phyloP scores from a whole-genome alignment of 192 early-diverging fungal species.

The Podochytrium sp. region DNA sequence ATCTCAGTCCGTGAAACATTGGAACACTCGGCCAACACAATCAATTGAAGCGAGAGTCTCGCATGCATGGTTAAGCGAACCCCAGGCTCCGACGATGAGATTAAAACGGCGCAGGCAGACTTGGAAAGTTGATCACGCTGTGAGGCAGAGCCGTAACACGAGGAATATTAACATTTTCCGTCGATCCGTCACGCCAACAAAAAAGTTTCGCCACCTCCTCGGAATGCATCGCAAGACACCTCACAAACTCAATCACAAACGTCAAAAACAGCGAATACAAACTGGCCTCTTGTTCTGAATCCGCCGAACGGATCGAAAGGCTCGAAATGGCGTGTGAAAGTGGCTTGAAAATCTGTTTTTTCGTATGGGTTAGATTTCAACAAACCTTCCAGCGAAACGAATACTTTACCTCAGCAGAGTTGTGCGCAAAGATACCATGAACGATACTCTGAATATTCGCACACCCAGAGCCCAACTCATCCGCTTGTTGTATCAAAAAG shows the following conservation, averaged over 20 bases:
- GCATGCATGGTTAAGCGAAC: not conserved
- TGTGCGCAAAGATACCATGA: not conserved
- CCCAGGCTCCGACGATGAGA: not conserved
- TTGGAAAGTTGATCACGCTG: not conserved
- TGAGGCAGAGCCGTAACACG: no score
- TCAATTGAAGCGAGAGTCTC: conserved; percentile 7
- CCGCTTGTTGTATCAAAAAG: conserved; percentile 2
- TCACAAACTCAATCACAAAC: conserved; percentile 8
- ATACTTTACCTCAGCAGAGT: not conserved
- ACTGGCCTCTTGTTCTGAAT: not conserved
- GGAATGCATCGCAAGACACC: not conserved
- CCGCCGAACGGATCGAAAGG: not conserved
- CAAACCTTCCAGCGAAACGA: not conserved
- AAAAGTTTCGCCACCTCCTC: not conserved
- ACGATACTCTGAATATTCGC: not conserved
- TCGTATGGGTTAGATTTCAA: not conserved
- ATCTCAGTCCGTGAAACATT: not conserved
- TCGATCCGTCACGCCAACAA: not conserved
- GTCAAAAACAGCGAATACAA: not conserved
- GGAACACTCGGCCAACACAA: not conserved
- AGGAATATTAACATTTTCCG: not conserved
- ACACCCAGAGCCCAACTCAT: not conserved
- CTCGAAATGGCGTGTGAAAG: not conserved
- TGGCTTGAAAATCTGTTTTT: not conserved
- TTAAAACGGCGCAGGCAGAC: not conserved